Conservation (phyloP, 352 stramenopile species). For the Phytophthora ramorum region DNA sequence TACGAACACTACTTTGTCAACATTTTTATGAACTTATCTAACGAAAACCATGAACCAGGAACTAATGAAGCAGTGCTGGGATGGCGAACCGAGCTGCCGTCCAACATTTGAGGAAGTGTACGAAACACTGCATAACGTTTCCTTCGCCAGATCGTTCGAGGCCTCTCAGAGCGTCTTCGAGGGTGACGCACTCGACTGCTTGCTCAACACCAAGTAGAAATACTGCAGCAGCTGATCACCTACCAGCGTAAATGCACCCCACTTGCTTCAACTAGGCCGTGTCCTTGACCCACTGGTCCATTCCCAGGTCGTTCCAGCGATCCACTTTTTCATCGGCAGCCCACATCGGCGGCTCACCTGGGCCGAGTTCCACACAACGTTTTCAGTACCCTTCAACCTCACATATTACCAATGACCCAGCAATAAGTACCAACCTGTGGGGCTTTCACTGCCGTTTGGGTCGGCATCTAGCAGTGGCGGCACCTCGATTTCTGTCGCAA, state of each 20-base stretch:
- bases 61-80: slow-evolving; percentile 77
- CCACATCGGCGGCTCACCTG: slow-evolving; percentile 62
- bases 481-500: slow-evolving; percentile 71
- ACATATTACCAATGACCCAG: background rate
- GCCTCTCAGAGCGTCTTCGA: slow-evolving; percentile 48
- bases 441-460: slow-evolving; percentile 60
- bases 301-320: slow-evolving; percentile 80
- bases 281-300: slow-evolving; percentile 70
- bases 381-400: slow-evolving; percentile 2
- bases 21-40: background rate
- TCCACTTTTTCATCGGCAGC: slow-evolving; percentile 68
- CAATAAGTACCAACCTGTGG: slow-evolving; percentile 30
- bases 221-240: background rate
- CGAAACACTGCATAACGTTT: slow-evolving; percentile 46
- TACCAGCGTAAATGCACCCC: background rate
- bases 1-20: background rate
- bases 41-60: slow-evolving; percentile 36
- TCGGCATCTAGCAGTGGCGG: slow-evolving; percentile 62
- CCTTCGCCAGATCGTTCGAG: slow-evolving; percentile 38
- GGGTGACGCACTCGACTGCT: slow-evolving; percentile 66
- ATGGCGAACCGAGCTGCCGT: slow-evolving; percentile 53
- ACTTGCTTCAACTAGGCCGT: slow-evolving; percentile 26
- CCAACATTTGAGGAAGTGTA: slow-evolving; percentile 71
- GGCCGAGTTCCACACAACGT: slow-evolving; percentile 4
- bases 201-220: slow-evolving; percentile 49